These are phyloP conservation scores for Nannochloris sp. DNA, from an alignment of 139 green algal species.

Conservation along the genomic window DNA sequence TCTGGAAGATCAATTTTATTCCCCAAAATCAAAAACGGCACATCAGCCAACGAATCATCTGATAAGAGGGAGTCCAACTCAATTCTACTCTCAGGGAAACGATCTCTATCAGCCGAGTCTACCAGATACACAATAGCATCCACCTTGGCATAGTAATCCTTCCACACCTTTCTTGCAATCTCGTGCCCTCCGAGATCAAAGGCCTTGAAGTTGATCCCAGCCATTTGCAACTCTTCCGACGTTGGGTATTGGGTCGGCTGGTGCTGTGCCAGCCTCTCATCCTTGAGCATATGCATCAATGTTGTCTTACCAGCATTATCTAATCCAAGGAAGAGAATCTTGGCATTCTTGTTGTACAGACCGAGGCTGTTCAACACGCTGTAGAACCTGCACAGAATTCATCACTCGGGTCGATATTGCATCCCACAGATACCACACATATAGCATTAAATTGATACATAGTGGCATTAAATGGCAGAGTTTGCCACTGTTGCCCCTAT, in stretches of 20 bases:
- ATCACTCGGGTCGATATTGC: not conserved
- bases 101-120: conserved; percentile 89
- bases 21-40: conserved; percentile 94
- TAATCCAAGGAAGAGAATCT: conserved; percentile 97
- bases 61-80: conserved; percentile 89
- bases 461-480: too few relatives aligned
- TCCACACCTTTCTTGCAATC: conserved; percentile 95
- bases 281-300: conserved; percentile 99
- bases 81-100: conserved; percentile 83
- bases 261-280: conserved; percentile 93
- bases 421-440: not conserved
- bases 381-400: conserved; percentile 71
- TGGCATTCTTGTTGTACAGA: conserved; percentile 98
- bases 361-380: conserved; percentile 83
- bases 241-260: conserved; percentile 98
- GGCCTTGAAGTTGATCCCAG: conserved; percentile 98
- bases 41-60: conserved; percentile 82
- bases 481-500: too few relatives aligned
- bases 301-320: conserved; percentile 99
- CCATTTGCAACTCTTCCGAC: conserved; percentile 96
- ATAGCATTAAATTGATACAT: too few relatives aligned
- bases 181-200: conserved; percentile 99
- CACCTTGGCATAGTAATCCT: conserved; percentile 99
- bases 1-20: conserved; percentile 99
- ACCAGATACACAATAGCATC: conserved; percentile 99